A percentile compares a stretch with the other conserved stretches of the same genome.
Conservation (phyloP, 345 rosid genomes). For the Dipteronia dyeriana region DNA sequence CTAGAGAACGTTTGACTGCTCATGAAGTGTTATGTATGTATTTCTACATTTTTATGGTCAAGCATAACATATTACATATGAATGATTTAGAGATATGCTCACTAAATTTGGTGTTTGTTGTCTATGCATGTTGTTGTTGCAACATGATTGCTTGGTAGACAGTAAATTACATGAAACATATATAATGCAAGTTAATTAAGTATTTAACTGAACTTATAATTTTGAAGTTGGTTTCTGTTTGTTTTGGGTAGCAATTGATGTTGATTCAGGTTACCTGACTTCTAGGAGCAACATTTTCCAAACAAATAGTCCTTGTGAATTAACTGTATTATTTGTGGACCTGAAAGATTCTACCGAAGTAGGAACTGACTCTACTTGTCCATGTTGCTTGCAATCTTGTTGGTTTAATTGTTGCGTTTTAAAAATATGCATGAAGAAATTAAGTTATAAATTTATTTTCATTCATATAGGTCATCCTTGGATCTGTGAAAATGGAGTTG, state of each 20-base stretch:
- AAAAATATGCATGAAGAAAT: not conserved
- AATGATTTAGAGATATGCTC: constrained; percentile 4
- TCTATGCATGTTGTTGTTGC: not conserved
- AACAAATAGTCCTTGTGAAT: no score
- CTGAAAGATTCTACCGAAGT: not conserved
- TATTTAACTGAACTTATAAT: not conserved
- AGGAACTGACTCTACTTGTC: not conserved
- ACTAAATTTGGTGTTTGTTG: constrained; percentile 2
- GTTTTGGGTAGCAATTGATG: no score
- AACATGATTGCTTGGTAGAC: not conserved
- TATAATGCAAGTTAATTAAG: not conserved
- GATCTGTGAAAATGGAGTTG: constrained; percentile 98
- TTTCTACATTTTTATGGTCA: constrained; percentile 9
- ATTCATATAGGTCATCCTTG: constrained; percentile 83
- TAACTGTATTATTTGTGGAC: not conserved
- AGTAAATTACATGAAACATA: not conserved
- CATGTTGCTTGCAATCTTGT: not conserved
- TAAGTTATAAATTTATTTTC: constrained; percentile 10
- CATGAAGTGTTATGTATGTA: constrained; percentile 94
- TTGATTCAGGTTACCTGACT: no score
- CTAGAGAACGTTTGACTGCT: constrained; percentile 84
- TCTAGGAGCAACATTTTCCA: no score
- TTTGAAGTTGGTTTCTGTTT: no score
- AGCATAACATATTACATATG: not conserved
- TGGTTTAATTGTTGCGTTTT: not conserved